Evolutionary conservation across 495 filamentous ascomycete genomes (phyloP), one percentile per base, ranked within the genome.

Genomic region (Penicillium canescens): DNA sequence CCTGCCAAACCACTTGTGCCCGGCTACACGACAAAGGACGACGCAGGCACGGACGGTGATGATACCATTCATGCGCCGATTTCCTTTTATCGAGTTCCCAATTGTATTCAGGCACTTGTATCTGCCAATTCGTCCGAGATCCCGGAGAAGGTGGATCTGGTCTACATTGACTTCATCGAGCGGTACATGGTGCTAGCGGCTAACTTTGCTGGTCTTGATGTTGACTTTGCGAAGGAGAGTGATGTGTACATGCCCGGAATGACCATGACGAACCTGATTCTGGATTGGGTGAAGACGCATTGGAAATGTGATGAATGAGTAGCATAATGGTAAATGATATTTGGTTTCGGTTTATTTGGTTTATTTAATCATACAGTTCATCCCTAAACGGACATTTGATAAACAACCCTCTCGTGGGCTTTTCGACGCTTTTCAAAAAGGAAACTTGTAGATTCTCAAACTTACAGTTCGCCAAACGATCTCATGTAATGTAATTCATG

Each of bases 131-230:
- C 35, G 20, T 61, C 67, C 3, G 45, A 45, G 21, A 45, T 50
- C 4, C 89, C 92, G 0, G 80, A 86, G 59, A 86, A 57, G 0
- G 87, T 98, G 2, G 93, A 97, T 65, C 58, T 98, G 4, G 85
- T 97, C 20, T 98, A 94, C 66, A 78, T 93, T 42, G 92, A 96
- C 60, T 98, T 97, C 57, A 87, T 98, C 44, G 80, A 96, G 69
- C 80, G 81, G 35, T 90, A 86, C 78, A 74, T 97, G 44, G 62
- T 91, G 40, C 65, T 88, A 3, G 94, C 89, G 16, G 71, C 96
- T 37, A 74, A 78, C 55, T 88, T 88, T 62, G 77, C 81, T 14
- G 85, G 87, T 0, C 73, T 88, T 28, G 71, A 79, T 51, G 59
- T 75, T 18, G 75, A 79, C 11, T 89, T 89, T 52, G 64, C 61